Evolutionary conservation across 2,329 filamentous ascomycete genomes (phyloP).

Genomic region (Drechslera avenae): DNA sequence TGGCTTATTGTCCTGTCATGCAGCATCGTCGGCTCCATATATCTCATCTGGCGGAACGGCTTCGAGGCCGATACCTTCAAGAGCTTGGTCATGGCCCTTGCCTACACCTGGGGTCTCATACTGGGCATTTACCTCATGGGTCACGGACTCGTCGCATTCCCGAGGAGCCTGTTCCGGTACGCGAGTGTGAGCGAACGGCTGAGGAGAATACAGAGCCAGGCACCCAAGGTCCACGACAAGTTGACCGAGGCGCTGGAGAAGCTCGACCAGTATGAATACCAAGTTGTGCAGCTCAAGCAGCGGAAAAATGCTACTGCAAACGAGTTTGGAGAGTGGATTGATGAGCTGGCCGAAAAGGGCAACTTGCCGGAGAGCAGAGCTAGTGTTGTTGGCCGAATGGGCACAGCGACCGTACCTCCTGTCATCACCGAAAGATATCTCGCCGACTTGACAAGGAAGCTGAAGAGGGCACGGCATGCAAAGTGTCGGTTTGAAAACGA

Average conservation of each 20-base stretch:
- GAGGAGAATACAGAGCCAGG: conserved; percentile 75
- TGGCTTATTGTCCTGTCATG: conserved; percentile 78
- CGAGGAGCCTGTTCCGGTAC: conserved; percentile 77
- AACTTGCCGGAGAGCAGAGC: conserved; percentile 67
- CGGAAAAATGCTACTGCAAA: conserved; percentile 78
- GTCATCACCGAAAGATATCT: conserved; percentile 93
- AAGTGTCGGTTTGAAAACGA: conserved; percentile 82
- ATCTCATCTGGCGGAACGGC: conserved; percentile 80
- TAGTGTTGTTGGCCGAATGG: conserved; percentile 26
- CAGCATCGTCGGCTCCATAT: conserved; percentile 74
- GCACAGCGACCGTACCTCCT: conserved; percentile 65
- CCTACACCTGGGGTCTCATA: conserved; percentile 90
- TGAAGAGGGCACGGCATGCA: conserved; percentile 81
- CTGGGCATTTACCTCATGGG: conserved; percentile 98
- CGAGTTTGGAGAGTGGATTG: conserved; percentile 91
- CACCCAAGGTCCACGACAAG: conserved; percentile 82
- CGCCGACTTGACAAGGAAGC: conserved; percentile 81
- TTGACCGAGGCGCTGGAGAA: conserved; percentile 82
- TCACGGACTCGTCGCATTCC: conserved; percentile 91
- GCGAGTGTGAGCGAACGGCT: conserved; percentile 77
- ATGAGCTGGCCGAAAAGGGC: conserved; percentile 82
- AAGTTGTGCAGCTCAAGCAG: conserved; percentile 77
- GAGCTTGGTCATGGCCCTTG: conserved; percentile 85
- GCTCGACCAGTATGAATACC: conserved; percentile 79
- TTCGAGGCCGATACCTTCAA: conserved; percentile 76